Percentiles rank a stretch among this genome's conserved stretches.
These are phyloP conservation scores for Talaromyces funiculosus DNA, from an alignment of 2,329 filamentous ascomycete species.

Conservation along the genomic window DNA sequence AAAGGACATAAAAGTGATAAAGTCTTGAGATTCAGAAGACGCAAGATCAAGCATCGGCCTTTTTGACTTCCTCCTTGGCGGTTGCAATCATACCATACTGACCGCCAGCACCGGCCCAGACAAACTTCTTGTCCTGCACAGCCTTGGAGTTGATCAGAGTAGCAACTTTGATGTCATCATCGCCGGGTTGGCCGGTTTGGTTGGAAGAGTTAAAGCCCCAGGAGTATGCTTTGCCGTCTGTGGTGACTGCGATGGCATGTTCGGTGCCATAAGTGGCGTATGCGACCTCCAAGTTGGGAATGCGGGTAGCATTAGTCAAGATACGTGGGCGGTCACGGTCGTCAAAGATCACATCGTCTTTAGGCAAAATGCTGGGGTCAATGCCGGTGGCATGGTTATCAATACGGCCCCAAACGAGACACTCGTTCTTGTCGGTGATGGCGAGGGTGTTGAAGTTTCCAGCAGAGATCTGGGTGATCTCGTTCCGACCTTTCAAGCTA, in stretches of 20 bases:
- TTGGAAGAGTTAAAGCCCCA: constrained; percentile 80
- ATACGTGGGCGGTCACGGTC: constrained; percentile 59
- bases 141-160: constrained; percentile 81
- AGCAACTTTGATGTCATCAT: constrained; percentile 73
- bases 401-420: constrained; percentile 52
- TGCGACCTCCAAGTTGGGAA: constrained; percentile 34
- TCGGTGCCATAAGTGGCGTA: constrained; percentile 62
- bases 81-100: constrained; percentile 50
- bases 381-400: constrained; percentile 53
- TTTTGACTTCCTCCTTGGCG: neutral
- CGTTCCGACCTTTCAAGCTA: constrained; percentile 51
- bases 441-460: constrained; percentile 66
- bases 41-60: constrained; percentile 2
- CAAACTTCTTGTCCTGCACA: constrained; percentile 66
- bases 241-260: constrained; percentile 65
- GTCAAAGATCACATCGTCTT: constrained; percentile 56
- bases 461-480: constrained; percentile 61
- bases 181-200: constrained; percentile 70
- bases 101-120: constrained; percentile 78
- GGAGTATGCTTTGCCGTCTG: constrained; percentile 63
- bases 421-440: constrained; percentile 46
- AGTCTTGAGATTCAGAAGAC: neutral
- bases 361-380: constrained; percentile 41
- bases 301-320: constrained; percentile 42
- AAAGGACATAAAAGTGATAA: neutral